Percentiles rank a stretch among this genome's conserved stretches.
Evolutionary conservation across 1,284 basidiomycete species (phyloP).

Genomic region (Fomes fomentarius): DNA sequence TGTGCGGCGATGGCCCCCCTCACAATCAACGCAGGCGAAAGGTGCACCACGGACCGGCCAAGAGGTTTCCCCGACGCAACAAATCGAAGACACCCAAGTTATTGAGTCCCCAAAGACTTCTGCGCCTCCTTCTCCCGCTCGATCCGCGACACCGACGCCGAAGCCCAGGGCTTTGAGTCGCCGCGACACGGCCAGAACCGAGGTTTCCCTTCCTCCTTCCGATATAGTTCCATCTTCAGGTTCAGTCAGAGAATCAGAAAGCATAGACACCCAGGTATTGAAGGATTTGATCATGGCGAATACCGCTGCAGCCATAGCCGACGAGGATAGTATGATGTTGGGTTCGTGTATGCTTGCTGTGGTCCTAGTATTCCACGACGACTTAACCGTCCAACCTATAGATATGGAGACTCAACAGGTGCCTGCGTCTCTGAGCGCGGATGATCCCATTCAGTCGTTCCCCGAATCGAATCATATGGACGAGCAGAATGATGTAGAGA

Average conservation of each 20-base stretch:
- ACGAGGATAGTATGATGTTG: constrained; percentile 48
- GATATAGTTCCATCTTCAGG: constrained; percentile 30
- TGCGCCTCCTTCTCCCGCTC: constrained; percentile 10
- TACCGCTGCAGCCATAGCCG: constrained; percentile 17
- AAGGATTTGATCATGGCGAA: constrained; percentile 40
- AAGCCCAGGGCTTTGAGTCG: neutral
- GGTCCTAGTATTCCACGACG: no score
- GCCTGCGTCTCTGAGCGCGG: constrained; percentile 13
- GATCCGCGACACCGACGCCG: constrained; percentile 24
- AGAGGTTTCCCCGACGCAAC: constrained; percentile 24
- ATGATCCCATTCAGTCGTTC: constrained; percentile 45
- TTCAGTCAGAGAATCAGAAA: constrained; percentile 14
- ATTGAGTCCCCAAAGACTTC: constrained; percentile 21
- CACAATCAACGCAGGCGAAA: constrained; percentile 10
- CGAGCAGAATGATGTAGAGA: neutral
- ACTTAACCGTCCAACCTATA: constrained; percentile 27
- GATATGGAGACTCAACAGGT: constrained; percentile 51
- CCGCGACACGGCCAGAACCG: neutral
- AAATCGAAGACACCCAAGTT: constrained; percentile 34
- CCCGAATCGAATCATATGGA: neutral
- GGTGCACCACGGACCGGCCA: constrained; percentile 1
- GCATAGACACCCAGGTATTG: constrained; percentile 46
- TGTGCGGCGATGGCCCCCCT: neutral
- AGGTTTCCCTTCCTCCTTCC: constrained; percentile 40
- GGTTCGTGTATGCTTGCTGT: constrained; percentile 30